Conservation (phyloP, 2,329 filamentous ascomycete genomes). For the Boeremia exigua region DNA sequence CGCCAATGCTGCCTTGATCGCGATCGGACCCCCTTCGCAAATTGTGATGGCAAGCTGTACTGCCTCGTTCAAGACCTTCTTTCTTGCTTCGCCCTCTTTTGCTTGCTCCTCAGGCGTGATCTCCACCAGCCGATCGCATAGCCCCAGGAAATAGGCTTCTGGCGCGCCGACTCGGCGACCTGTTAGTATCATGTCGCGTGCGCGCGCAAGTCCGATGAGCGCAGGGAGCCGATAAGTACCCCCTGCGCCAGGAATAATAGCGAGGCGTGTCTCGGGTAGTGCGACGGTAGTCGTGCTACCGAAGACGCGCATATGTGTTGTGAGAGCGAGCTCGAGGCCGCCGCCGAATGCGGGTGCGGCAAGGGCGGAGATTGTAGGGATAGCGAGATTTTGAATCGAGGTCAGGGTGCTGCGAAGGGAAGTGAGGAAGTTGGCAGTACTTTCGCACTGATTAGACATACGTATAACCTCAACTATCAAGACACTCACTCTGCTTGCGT, state of each 20-base stretch:
- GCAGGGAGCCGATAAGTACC: conserved; percentile 87
- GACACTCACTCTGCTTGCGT: conserved; percentile 73
- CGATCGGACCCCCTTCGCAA: conserved; percentile 86
- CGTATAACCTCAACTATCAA: neutral
- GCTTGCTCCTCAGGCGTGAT: conserved; percentile 65
- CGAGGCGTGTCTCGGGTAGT: conserved; percentile 89
- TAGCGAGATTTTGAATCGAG: conserved; percentile 74
- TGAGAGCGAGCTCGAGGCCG: conserved; percentile 89
- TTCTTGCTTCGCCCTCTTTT: conserved; percentile 62
- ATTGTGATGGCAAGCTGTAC: conserved; percentile 82
- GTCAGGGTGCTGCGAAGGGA: conserved; percentile 78
- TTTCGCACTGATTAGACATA: conserved; percentile 48
- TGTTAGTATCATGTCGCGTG: conserved; percentile 89
- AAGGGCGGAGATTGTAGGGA: conserved; percentile 90
- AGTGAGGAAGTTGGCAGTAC: conserved; percentile 78
- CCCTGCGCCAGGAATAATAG: conserved; percentile 92
- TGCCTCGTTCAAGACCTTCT: conserved; percentile 74
- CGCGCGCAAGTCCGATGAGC: conserved; percentile 78
- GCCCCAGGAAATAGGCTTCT: conserved; percentile 89
- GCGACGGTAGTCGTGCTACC: conserved; percentile 78
- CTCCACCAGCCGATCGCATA: conserved; percentile 90
- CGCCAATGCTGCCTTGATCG: conserved; percentile 77
- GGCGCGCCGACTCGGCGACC: conserved; percentile 81
- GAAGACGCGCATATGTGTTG: conserved; percentile 88
- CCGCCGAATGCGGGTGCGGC: conserved; percentile 88